These are phyloP conservation scores for Leptosphaerulina australis DNA, from an alignment of 2,329 filamentous ascomycete genomes.

Conservation along the genomic window DNA sequence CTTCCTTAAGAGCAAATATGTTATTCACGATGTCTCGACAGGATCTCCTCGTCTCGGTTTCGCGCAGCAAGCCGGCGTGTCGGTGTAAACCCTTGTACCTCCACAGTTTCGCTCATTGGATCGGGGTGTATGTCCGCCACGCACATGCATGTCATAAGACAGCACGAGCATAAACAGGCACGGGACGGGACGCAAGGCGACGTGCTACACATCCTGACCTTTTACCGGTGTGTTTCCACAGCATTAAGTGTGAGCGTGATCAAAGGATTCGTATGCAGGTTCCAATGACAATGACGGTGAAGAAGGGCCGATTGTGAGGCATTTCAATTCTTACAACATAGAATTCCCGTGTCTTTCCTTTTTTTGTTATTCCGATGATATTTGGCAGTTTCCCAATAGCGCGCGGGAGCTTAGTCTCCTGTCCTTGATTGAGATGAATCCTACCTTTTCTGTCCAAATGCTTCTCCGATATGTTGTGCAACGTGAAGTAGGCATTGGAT, in stretches of 20 bases:
- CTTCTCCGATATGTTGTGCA: constrained; percentile 3
- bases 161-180: neutral
- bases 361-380: constrained; percentile 13
- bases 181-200: constrained; percentile 6
- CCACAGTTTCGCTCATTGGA: neutral
- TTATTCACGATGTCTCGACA: constrained; percentile 60
- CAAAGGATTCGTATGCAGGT: neutral
- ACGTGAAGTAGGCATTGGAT: neutral
- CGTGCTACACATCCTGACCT: neutral
- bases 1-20: constrained; percentile 78
- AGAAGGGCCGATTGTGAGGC: constrained; percentile 15
- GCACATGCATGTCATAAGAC: constrained; percentile 1
- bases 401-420: constrained; percentile 6
- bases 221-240: constrained; percentile 1
- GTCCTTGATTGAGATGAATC: constrained; percentile 1
- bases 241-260: neutral
- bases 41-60: constrained; percentile 52
- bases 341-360: neutral
- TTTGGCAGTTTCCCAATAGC: constrained; percentile 1
- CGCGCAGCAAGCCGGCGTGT: constrained; percentile 48
- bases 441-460: neutral
- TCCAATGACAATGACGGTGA: constrained; percentile 11
- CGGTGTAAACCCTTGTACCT: neutral
- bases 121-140: neutral
- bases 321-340: constrained; percentile 16